These are phyloP conservation scores for Rhizopus delemar DNA, from an alignment of 371 early-diverging fungal species.

Conservation along the genomic window DNA sequence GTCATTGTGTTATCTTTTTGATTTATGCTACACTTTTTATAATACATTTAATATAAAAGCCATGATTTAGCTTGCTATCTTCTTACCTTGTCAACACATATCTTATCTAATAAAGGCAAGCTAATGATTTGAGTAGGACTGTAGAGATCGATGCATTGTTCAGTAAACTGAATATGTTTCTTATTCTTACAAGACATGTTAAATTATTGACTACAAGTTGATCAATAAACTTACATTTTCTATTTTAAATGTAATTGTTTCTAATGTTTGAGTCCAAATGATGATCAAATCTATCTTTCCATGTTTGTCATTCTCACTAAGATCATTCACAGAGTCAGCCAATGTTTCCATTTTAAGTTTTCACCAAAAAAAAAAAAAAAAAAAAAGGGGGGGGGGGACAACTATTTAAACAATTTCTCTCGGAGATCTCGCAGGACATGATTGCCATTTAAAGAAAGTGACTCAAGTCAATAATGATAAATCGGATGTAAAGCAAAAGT, in stretches of 20 bases:
- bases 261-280: conserved; percentile 20
- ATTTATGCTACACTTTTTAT: no score
- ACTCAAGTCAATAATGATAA: no score
- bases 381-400: background rate
- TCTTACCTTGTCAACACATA: conserved; percentile 4
- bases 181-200: conserved; percentile 1
- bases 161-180: background rate
- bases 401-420: conserved; percentile 8
- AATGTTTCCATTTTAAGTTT: no score
- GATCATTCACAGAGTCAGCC: no score
- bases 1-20: conserved; percentile 5
- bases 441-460: no score
- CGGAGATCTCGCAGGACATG: no score
- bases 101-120: conserved; percentile 4
- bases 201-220: background rate
- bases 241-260: conserved; percentile 24
- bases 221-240: conserved; percentile 6
- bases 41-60: no score
- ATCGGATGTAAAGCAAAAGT: no score
- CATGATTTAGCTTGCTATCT: no score
- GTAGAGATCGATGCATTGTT: conserved; percentile 1
- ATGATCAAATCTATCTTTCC: no score
- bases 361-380: background rate
- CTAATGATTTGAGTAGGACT: conserved; percentile 4
- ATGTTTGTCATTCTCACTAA: no score